phyloP scores from a whole-genome alignment of 805 yeast species.

The Hanseniaspora lachancei region DNA sequence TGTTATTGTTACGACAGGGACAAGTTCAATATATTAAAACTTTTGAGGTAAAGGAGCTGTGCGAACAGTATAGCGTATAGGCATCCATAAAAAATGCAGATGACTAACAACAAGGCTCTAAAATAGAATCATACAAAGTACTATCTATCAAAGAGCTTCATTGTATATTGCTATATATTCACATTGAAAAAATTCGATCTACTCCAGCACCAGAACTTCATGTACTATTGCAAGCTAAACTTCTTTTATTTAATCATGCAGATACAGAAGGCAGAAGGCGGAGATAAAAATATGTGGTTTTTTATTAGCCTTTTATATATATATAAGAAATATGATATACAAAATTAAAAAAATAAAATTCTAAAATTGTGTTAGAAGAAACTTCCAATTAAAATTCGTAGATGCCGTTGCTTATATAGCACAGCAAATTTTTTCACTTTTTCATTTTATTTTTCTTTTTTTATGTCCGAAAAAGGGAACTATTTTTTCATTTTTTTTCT shows the following conservation, averaged over 20 bases:
- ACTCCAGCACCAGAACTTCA: constrained; percentile 12
- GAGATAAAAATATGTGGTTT: constrained; percentile 14
- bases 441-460: neutral
- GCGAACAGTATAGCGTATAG: neutral
- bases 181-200: neutral
- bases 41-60: neutral
- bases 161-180: neutral
- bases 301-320: neutral
- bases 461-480: neutral
- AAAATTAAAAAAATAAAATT: neutral
- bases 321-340: neutral
- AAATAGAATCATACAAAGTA: neutral
- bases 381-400: neutral
- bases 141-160: neutral
- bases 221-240: constrained; percentile 10
- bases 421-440: neutral
- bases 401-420: neutral
- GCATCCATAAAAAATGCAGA: neutral
- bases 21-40: neutral
- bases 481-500: neutral
- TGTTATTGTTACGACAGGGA: neutral
- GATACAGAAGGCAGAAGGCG: constrained; percentile 13
- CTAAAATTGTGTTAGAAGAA: neutral
- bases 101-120: neutral
- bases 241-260: constrained; percentile 1